Evolutionary conservation across 768 basidiomycete genomes (phyloP), one percentile per base, ranked within the genome.

Genomic region (Mycena floridula): DNA sequence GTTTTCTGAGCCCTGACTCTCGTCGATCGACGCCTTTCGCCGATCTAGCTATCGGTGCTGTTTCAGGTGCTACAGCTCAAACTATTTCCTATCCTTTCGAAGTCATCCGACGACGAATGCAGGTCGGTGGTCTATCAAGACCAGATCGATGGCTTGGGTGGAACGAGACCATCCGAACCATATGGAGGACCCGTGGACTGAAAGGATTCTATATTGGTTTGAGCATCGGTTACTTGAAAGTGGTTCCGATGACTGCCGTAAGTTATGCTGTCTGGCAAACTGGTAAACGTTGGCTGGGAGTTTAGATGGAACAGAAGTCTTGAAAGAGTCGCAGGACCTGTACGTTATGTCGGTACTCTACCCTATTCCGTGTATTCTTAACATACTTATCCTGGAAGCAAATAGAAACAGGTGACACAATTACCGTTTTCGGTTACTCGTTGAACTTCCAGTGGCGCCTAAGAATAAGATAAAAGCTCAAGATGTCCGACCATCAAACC

Each of bases 81-180:
- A 95, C 92, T 2, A 81, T 79, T 13, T 89, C 89, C 25, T 98
- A 98, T 62, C 95, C 95, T 4, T 91, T 97, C 58, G 95, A 98
- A 58, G 21, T 42, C 15, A 73, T 94, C 18, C 77, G 95, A 40
- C 68, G 95, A 50, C 74, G 90, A 43, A 95, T 96, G 91, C 94
- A 98, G 64, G 91, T 97, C 3, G 93, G 92, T 3, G 92, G 94
- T 2, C 72, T 89, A 30, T 82, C 82, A 16, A 71, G 71, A 30
- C 88, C 89, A 0, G 83, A 84, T 53, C 70, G 80, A 27, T 90
- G 87, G 79, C 58, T 94, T 21, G 73, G 79, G 2, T 90, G 86
- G 76, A 73, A 76, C 42, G 90, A 95, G 65, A 92, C 89, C 0
- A 72, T 81, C n/a, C 61, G 61, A 43, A 57, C 65, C 6, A 77